Conservation (phyloP, 2,329 filamentous ascomycete species). For the Trichoderma gracile region DNA sequence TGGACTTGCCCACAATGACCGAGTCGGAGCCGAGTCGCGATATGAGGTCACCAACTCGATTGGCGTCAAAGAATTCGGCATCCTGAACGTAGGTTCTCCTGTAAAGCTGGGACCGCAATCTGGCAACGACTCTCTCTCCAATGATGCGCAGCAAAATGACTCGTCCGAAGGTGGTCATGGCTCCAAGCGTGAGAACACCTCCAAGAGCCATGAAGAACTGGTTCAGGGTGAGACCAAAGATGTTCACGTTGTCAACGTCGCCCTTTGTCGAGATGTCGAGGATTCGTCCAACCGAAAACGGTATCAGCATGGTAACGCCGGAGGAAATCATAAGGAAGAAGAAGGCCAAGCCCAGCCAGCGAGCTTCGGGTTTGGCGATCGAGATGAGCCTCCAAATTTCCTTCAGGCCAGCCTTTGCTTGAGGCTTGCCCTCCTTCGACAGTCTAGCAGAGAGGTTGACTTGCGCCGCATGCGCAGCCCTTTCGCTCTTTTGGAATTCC, state of each 20-base stretch:
- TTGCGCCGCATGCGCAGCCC: conserved; percentile 81
- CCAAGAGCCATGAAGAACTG: conserved; percentile 87
- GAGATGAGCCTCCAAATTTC: conserved; percentile 88
- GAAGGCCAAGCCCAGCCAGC: conserved; percentile 76
- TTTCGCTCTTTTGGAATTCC: conserved; percentile 70
- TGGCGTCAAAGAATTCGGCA: conserved; percentile 98
- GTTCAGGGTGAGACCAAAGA: conserved; percentile 81
- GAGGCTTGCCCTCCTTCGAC: conserved; percentile 72
- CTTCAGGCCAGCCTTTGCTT: conserved; percentile 60
- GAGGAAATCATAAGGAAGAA: conserved; percentile 85
- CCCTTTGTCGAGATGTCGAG: conserved; percentile 85
- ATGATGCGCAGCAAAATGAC: conserved; percentile 93
- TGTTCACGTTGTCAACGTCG: conserved; percentile 61
- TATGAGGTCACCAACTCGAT: conserved; percentile 93
- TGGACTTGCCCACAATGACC: conserved; percentile 96
- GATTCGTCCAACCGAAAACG: conserved; percentile 94
- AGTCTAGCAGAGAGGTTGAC: conserved; percentile 86
- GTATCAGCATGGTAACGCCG: conserved; percentile 91
- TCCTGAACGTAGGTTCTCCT: conserved; percentile 93
- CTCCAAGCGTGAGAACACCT: conserved; percentile 75
- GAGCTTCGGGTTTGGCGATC: conserved; percentile 83
- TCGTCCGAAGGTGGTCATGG: conserved; percentile 87
- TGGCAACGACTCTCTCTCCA: conserved; percentile 89
- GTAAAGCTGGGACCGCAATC: conserved; percentile 86
- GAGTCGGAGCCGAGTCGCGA: conserved; percentile 94